These are phyloP conservation scores for Cocos nucifera DNA, from an alignment of 176 grass and related monocot genomes.

Conservation along the genomic window DNA sequence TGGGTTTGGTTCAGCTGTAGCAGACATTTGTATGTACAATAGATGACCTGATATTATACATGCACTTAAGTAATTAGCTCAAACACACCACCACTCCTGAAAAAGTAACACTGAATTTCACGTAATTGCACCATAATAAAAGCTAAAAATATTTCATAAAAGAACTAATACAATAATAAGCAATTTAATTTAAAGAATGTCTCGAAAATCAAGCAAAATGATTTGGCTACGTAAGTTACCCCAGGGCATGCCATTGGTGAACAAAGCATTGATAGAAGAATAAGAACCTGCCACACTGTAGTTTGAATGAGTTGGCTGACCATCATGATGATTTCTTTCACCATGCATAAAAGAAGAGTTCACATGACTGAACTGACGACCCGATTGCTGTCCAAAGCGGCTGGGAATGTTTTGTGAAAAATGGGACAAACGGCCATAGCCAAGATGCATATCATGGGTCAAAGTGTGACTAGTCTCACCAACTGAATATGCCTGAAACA, in stretches of 20 bases:
- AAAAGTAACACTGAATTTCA: too few relatives aligned
- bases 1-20: too few relatives aligned
- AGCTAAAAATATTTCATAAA: too few relatives aligned
- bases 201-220: too few relatives aligned
- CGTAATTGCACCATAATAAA: too few relatives aligned
- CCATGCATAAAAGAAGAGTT: conserved; percentile 36
- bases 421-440: conserved; percentile 9
- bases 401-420: conserved; percentile 30
- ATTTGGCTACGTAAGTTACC: conserved; percentile 30
- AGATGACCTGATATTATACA: too few relatives aligned
- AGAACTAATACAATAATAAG: too few relatives aligned
- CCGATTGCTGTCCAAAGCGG: conserved; percentile 40
- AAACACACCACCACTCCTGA: too few relatives aligned
- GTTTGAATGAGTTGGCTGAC: conserved; percentile 33
- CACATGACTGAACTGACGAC: conserved; percentile 46
- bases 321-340: conserved; percentile 38
- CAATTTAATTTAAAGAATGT: too few relatives aligned
- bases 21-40: too few relatives aligned
- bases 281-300: conserved; percentile 55
- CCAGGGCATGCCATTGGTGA: conserved; percentile 57
- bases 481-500: conserved; percentile 33
- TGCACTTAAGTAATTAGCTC: too few relatives aligned
- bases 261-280: conserved; percentile 27
- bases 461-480: conserved; percentile 37
- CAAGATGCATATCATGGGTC: conserved; percentile 14